A percentile compares a stretch with the other conserved stretches of the same genome.
Evolutionary conservation across 345 rosid genomes (phyloP).

Genomic region (Geranium brycei): DNA sequence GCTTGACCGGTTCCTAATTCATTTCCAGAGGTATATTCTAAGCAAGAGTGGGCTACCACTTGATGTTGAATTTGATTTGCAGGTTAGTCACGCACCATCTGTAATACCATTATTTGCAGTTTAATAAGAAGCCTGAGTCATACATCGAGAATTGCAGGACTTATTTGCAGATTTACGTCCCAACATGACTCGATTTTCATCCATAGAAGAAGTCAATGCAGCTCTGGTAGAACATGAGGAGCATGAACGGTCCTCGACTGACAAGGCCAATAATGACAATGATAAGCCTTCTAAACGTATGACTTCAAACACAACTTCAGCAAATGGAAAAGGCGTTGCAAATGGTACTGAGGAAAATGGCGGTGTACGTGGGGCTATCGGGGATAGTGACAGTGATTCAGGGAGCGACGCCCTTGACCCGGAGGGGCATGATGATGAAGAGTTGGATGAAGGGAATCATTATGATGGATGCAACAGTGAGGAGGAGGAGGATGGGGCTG

Average conservation of each 20-base stretch:
- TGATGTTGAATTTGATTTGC: slow-evolving; percentile 93
- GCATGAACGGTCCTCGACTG: slow-evolving; percentile 49
- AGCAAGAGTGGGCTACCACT: slow-evolving; percentile 72
- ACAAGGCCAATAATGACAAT: slow-evolving; percentile 39
- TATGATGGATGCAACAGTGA: slow-evolving; percentile 59
- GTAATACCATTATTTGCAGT: neutral
- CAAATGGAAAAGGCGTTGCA: slow-evolving; percentile 30
- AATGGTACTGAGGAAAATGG: slow-evolving; percentile 64
- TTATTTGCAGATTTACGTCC: slow-evolving; percentile 82
- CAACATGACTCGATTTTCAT: slow-evolving; percentile 60
- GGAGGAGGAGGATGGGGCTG: slow-evolving; percentile 56
- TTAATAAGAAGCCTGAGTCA: slow-evolving; percentile 10
- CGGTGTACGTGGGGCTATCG: slow-evolving; percentile 41
- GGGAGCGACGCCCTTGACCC: slow-evolving; percentile 63
- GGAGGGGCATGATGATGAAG: slow-evolving; percentile 62
- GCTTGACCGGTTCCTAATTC: slow-evolving; percentile 81
- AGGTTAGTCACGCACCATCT: slow-evolving; percentile 36
- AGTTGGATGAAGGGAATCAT: slow-evolving; percentile 66
- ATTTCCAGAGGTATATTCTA: slow-evolving; percentile 89
- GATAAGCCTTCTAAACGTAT: slow-evolving; percentile 43
- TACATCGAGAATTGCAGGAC: slow-evolving; percentile 43
- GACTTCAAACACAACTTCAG: slow-evolving; percentile 28
- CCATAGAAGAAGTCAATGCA: slow-evolving; percentile 71
- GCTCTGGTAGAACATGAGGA: slow-evolving; percentile 73
- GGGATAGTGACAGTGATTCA: slow-evolving; percentile 69